These are phyloP conservation scores for Quercus suber DNA, from an alignment of 306 rosid genomes.

Conservation along the genomic window DNA sequence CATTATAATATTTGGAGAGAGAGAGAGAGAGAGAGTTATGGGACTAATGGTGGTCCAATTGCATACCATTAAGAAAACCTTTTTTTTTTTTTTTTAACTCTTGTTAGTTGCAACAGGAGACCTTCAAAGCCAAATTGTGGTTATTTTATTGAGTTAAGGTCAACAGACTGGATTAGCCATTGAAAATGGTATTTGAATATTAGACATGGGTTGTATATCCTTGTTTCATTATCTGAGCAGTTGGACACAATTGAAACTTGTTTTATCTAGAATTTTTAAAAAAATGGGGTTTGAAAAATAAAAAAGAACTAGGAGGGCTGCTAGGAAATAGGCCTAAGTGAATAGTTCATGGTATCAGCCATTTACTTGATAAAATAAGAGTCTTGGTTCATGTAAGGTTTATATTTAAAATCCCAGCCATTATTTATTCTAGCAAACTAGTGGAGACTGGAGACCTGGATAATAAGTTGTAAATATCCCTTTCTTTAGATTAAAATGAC, in stretches of 20 bases:
- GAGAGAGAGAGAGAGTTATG: neutral
- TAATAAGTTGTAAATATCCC: neutral
- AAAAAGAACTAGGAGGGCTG: neutral
- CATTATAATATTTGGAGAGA: neutral
- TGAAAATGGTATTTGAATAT: constrained; percentile 16
- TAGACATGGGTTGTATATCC: neutral
- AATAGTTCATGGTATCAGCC: neutral
- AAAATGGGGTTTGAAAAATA: neutral
- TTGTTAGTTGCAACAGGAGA: constrained; percentile 10
- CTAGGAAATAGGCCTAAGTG: neutral
- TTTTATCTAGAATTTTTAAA: neutral
- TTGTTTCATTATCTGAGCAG: neutral
- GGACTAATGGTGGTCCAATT: constrained; percentile 18
- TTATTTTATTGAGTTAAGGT: constrained; percentile 22
- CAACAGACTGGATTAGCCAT: constrained; percentile 26
- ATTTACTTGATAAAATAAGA: neutral
- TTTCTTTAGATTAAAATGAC: neutral
- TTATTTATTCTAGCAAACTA: neutral
- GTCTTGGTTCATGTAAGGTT: neutral
- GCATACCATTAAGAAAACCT: constrained; percentile 15
- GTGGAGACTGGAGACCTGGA: neutral
- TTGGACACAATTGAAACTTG: neutral
- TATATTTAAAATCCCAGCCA: neutral
- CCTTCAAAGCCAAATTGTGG: constrained; percentile 19
- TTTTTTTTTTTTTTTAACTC: neutral